Conservation (phyloP, 139 green algal species). For the Astrephomene gubernaculifera region DNA sequence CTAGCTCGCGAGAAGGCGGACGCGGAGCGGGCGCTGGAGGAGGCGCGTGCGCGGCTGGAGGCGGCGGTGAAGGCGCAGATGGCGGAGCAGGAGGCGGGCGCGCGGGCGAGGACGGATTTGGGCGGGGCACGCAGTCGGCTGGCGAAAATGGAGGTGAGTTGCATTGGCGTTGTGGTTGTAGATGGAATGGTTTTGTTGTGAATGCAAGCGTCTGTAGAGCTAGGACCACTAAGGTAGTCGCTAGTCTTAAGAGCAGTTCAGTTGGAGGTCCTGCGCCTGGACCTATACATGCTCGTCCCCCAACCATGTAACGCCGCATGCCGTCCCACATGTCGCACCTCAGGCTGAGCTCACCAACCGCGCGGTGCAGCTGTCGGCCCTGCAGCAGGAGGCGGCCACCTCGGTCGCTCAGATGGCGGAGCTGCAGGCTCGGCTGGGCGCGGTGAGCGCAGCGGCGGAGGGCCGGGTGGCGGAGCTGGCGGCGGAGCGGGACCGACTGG, state of each 20-base stretch:
- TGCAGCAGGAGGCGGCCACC: not conserved
- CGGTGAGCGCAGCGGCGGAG: not conserved
- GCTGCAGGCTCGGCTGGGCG: not conserved
- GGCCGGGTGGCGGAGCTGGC: not conserved
- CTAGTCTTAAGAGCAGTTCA: too few species aligned
- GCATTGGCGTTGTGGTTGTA: too few species aligned
- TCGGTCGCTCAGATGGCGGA: not conserved
- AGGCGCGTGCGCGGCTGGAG: not conserved
- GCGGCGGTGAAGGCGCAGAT: conserved; percentile 19
- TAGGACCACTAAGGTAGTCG: too few species aligned
- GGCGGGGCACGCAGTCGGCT: conserved; percentile 16
- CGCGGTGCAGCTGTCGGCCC: not conserved
- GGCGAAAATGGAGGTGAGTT: conserved; percentile 13
- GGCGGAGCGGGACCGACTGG: not conserved
- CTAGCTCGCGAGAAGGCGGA: conserved; percentile 37
- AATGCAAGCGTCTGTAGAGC: too few species aligned
- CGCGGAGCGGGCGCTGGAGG: conserved; percentile 8
- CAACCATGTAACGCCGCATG: too few species aligned
- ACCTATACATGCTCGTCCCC: too few species aligned
- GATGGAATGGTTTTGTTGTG: too few species aligned
- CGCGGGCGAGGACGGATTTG: conserved; percentile 27
- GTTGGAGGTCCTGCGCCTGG: too few species aligned
- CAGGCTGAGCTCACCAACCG: conserved; percentile 7
- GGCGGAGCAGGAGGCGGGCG: conserved; percentile 22
- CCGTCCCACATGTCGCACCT: too few species aligned